Base-by-base conservation (phyloP, 2,329 filamentous ascomycete genomes). In the Arthrobotrys megalospora region DNA sequence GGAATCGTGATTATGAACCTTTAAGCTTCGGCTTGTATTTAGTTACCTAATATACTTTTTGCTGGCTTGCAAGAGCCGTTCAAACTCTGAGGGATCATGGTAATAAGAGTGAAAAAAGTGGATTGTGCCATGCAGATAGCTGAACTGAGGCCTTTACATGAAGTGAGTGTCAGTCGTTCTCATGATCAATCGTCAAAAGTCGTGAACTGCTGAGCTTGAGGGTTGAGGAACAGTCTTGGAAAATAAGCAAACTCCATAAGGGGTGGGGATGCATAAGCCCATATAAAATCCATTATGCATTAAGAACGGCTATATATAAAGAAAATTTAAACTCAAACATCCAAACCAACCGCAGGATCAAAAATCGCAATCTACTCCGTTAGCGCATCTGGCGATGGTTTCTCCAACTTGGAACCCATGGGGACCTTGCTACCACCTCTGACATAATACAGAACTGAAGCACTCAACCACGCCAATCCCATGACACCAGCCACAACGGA, bases 401-500 rank as follows among this genome's bases (percentile, higher is more conserved):
- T 55, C 71, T 14, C 12, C 24, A 36, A 38, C 50, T 50, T 47
- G 8, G 34, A 36, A 43, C 34, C 48, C 36, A 24, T 14, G 19
- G 24, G 7, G 53, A n/a, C 47, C 21, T 60, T 36, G 21, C 60
- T 71, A 0, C 73, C 73, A 14, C 73, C 73, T 21, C 66, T 47
- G 8, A 60, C 53, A 52, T 77, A 77, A 34, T 77, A 77, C 36
- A 71, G 21, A 11, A 48, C 62, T 21, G 66, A 24, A 36, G 73
- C 36, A 0, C 34, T 41, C 43, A 77, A 65, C 73, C 73, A 77
- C 1, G 62, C 60, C 19, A 41, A 47, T 47, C 85, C 86, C 21
- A 89, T 81, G 8, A 90, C 80, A 7, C 84, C 88, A 0, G 89
- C 86, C 28, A 91, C 83, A 4, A 90, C 87, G 0, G 86, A 83